Evolutionary conservation across 495 filamentous ascomycete species (phyloP), one percentile per base, ranked within the genome.

Genomic region (Tuber magnatum): DNA sequence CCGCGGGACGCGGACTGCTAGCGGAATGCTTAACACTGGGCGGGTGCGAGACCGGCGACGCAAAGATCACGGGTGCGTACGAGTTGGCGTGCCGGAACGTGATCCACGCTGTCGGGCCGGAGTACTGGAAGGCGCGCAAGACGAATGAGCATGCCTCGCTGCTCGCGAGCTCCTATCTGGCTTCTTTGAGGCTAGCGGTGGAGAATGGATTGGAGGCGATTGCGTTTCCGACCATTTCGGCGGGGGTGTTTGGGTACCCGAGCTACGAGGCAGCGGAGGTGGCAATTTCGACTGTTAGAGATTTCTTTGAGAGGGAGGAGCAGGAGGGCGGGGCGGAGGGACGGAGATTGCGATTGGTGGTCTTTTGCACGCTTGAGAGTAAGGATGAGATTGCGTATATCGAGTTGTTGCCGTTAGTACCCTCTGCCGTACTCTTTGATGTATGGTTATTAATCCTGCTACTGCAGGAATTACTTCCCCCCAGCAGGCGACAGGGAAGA

Each of bases 241-340:
- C 94, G 16, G 95, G 95, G 1, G 82, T 97, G 0, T 98, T 97
- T 82, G 93, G 93, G 10, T 99, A 96, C 82, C 94, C 94, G 6
- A 91, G 88, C 80, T 75, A 80, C 3, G 86, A 89, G 43, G 95
- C 94, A 22, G 93, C 93, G 1, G 80, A 84, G 35, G 86, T 88
- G 61, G 95, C 92, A 3, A 83, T 91, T 72, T 84, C 86, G 46
- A 89, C 92, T 18, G 91, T 96, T 28, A 89, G 90, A 70, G 83
- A 85, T 42, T 97, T 93, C 80, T 80, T 98, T 74, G 88, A 90
- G 32, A 82, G 85, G 28, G 83, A 87, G 22, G 56, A 65, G 28
- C 28, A 65, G 56, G 28, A 35, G 28, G 14, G 56, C 56, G 56
- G 56, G 14, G 28, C 28, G 32, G 83, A 87, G 38, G 90, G 87